Conservation (phyloP, 2,329 filamentous ascomycete genomes). For the Colletotrichum scovillei region DNA sequence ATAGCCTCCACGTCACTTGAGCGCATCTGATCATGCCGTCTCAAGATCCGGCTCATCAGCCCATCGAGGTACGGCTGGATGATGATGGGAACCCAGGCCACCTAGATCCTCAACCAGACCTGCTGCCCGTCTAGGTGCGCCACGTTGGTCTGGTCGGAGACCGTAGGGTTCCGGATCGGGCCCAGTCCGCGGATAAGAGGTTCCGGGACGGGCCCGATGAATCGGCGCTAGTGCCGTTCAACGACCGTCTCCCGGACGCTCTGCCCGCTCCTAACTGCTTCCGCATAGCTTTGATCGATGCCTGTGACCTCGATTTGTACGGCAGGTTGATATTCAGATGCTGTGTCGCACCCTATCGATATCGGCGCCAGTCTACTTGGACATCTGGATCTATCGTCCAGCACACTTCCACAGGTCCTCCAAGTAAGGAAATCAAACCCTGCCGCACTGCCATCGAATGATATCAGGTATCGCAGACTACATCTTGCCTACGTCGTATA, state of each 20-base stretch:
- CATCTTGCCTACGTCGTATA: neutral
- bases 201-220: neutral
- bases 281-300: neutral
- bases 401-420: too few relatives aligned
- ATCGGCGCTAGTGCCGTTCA: neutral
- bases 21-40: neutral
- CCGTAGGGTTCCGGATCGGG: slow-evolving; percentile 4
- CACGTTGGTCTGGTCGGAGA: slow-evolving; percentile 6
- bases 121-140: neutral
- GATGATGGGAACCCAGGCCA: neutral
- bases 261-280: neutral
- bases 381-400: neutral
- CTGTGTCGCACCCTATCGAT: too few relatives aligned
- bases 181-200: neutral
- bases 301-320: neutral
- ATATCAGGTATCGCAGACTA: neutral
- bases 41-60: neutral
- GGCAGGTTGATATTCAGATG: neutral
- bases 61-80: neutral
- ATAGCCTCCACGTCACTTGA: neutral
- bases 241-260: neutral
- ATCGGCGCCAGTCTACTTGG: neutral
- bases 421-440: neutral
- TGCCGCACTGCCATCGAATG: neutral
- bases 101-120: neutral